phyloP scores from a whole-genome alignment of 1,284 basidiomycete species.

The Trametes versicolor region DNA sequence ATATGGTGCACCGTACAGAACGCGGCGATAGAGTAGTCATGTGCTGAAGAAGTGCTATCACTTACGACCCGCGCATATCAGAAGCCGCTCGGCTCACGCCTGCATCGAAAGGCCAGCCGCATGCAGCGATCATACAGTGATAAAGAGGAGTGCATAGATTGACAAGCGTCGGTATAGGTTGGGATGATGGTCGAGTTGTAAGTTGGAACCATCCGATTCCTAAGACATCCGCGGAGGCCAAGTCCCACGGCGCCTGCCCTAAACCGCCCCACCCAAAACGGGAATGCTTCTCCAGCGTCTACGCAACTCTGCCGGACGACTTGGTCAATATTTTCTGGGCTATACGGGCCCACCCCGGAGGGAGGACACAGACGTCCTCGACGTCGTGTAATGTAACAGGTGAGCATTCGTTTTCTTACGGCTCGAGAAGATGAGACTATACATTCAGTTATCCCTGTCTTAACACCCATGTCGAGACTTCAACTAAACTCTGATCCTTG shows the following conservation, averaged over 20 bases:
- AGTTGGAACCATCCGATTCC: neutral
- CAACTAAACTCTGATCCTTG: constrained; percentile 26
- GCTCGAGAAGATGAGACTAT: constrained; percentile 49
- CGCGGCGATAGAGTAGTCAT: constrained; percentile 24
- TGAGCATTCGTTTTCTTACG: neutral
- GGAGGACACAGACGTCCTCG: neutral
- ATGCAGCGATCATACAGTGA: neutral
- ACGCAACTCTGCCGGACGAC: neutral
- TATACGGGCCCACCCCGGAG: too few species aligned
- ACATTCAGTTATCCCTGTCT: constrained; percentile 70
- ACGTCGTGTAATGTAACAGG: neutral
- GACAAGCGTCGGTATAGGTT: neutral
- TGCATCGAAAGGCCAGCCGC: neutral
- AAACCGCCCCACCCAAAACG: neutral
- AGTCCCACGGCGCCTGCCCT: constrained; percentile 5
- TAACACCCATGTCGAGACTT: constrained; percentile 54
- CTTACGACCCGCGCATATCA: constrained; percentile 2
- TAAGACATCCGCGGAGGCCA: neutral
- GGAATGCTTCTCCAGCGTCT: neutral
- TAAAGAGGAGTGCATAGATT: neutral
- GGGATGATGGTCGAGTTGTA: neutral
- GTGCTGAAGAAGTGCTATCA: constrained; percentile 17
- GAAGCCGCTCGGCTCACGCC: constrained; percentile 7
- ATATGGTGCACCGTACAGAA: constrained; percentile 18
- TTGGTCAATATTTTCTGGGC: too few species aligned